phyloP scores from a whole-genome alignment of 2,329 filamentous ascomycete species.

The Mycosphaerella sp. region DNA sequence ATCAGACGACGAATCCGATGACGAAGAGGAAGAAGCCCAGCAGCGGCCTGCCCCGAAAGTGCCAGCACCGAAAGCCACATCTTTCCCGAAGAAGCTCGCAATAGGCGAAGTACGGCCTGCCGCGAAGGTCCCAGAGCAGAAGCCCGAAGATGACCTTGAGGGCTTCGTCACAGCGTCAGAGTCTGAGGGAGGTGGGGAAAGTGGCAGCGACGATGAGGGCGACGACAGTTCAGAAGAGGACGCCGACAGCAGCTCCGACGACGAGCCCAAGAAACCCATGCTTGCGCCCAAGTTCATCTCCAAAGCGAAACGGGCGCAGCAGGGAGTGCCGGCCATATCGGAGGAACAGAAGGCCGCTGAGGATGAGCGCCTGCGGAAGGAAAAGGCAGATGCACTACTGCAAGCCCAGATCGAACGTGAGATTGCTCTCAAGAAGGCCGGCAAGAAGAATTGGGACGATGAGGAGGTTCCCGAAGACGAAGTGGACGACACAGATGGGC shows the following conservation, averaged over 20 bases:
- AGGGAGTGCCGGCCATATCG: conserved; percentile 27
- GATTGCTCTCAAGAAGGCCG: conserved; percentile 64
- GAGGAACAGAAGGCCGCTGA: conserved; percentile 43
- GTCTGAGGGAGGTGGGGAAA: conserved; percentile 36
- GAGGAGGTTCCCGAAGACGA: conserved; percentile 61
- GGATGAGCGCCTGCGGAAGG: conserved; percentile 55
- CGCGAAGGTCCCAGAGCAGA: conserved; percentile 27
- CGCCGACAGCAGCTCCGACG: conserved; percentile 53
- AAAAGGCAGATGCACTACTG: conserved; percentile 70
- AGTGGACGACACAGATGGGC: conserved; percentile 80
- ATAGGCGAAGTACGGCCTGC: conserved; percentile 33
- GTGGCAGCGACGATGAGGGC: conserved; percentile 36
- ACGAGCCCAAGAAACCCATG: conserved; percentile 53
- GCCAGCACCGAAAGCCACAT: conserved; percentile 41
- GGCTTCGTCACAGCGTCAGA: conserved; percentile 55
- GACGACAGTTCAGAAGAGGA: conserved; percentile 49
- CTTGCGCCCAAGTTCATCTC: conserved; percentile 63
- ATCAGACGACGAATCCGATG: conserved; percentile 45
- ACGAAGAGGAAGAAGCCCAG: conserved; percentile 49
- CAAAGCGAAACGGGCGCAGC: conserved; percentile 52
- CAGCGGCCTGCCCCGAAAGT: conserved; percentile 31
- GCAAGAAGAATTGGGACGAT: conserved; percentile 83
- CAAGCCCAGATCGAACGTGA: conserved; percentile 85
- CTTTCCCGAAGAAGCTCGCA: conserved; percentile 41
- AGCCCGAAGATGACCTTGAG: conserved; percentile 38